Evolutionary conservation across 805 yeast species (phyloP).

Genomic region (Kuraishia ogatae): DNA sequence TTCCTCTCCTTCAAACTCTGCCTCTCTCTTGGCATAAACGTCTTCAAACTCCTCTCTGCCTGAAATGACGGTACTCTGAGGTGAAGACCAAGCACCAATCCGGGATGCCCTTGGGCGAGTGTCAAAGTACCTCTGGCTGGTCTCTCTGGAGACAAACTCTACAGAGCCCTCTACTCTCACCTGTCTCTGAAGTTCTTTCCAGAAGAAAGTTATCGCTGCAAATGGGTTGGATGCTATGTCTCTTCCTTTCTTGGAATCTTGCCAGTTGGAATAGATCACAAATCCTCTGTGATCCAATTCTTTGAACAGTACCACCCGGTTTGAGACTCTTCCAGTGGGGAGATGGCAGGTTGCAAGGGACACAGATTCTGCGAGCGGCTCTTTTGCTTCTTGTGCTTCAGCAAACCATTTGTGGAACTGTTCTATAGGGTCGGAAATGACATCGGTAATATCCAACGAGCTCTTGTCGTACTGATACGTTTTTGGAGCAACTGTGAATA

Average conservation of each 20-base stretch:
- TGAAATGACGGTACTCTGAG: slow-evolving; percentile 61
- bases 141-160: slow-evolving; percentile 65
- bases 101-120: slow-evolving; percentile 90
- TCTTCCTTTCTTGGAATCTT: slow-evolving; percentile 66
- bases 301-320: slow-evolving; percentile 78
- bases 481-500: slow-evolving; percentile 61
- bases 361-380: slow-evolving; percentile 73
- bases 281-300: slow-evolving; percentile 84
- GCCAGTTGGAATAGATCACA: slow-evolving; percentile 89
- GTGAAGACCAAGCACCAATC: slow-evolving; percentile 96
- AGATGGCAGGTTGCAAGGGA: slow-evolving; percentile 82
- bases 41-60: slow-evolving; percentile 57
- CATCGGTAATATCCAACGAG: slow-evolving; percentile 43
- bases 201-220: slow-evolving; percentile 83
- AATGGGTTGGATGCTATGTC: slow-evolving; percentile 67
- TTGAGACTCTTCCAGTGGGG: slow-evolving; percentile 86
- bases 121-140: slow-evolving; percentile 66
- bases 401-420: slow-evolving; percentile 84
- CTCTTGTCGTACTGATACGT: slow-evolving; percentile 80
- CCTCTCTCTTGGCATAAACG: slow-evolving; percentile 35
- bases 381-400: slow-evolving; percentile 51
- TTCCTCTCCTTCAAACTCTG: slow-evolving; percentile 54
- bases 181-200: slow-evolving; percentile 88
- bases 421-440: slow-evolving; percentile 52
- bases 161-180: slow-evolving; percentile 86